Conservation (phyloP, 805 yeast species). For the Ogataea pignaliae region DNA sequence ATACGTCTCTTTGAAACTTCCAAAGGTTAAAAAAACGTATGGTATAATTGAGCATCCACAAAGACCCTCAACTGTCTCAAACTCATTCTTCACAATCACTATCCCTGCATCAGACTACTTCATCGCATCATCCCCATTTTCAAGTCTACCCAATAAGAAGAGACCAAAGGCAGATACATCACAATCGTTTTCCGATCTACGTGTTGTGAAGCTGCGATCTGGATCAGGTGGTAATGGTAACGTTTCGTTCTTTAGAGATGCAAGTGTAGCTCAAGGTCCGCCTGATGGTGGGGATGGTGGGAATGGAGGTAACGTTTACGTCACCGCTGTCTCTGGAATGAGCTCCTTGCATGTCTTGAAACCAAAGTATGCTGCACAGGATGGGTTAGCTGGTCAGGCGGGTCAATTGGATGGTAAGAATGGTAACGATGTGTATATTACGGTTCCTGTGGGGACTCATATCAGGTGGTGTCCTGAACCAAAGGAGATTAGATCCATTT, state of each 20-base stretch:
- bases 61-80: slow-evolving; percentile 1
- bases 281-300: slow-evolving; percentile 99
- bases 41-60: slow-evolving; percentile 14
- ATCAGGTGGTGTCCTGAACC: slow-evolving; percentile 85
- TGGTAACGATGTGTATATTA: slow-evolving; percentile 74
- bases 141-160: slow-evolving; percentile 29
- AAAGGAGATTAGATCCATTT: slow-evolving; percentile 29
- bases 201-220: slow-evolving; percentile 59
- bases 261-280: slow-evolving; percentile 82
- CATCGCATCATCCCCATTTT: slow-evolving; percentile 36
- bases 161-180: slow-evolving; percentile 41
- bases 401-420: slow-evolving; percentile 81
- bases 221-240: slow-evolving; percentile 91
- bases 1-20: slow-evolving; percentile 7
- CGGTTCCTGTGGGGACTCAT: slow-evolving; percentile 90
- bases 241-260: slow-evolving; percentile 82
- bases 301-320: slow-evolving; percentile 79
- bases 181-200: slow-evolving; percentile 56
- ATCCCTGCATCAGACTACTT: slow-evolving; percentile 29
- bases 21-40: slow-evolving; percentile 6
- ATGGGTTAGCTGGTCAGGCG: slow-evolving; percentile 68
- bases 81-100: slow-evolving; percentile 24
- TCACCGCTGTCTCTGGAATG: slow-evolving; percentile 72
- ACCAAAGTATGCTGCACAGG: slow-evolving; percentile 63
- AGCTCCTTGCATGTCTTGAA: slow-evolving; percentile 67